These are phyloP conservation scores for Aspergillus sp. DNA, from an alignment of 2,329 filamentous ascomycete species.

Conservation along the genomic window DNA sequence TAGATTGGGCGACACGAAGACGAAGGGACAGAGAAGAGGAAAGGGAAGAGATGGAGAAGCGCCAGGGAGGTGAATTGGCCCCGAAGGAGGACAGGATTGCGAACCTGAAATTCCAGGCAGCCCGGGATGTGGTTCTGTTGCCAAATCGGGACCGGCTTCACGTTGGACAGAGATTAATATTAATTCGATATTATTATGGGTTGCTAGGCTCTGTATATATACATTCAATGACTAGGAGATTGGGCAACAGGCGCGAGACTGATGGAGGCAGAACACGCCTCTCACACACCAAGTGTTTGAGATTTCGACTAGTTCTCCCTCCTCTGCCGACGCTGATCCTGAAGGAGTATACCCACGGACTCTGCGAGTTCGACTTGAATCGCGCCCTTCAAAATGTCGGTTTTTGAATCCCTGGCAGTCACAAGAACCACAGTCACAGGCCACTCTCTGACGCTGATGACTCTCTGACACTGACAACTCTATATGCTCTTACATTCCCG, in stretches of 20 bases:
- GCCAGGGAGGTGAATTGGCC: neutral
- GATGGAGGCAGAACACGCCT: no score
- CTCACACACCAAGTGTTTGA: conserved; percentile 16
- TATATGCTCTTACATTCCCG: no score
- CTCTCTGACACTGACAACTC: neutral
- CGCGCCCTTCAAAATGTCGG: neutral
- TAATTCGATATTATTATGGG: no score
- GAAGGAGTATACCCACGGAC: neutral
- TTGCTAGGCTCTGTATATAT: no score
- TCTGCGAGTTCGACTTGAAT: neutral
- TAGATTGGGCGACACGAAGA: neutral
- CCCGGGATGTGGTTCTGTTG: conserved; percentile 5
- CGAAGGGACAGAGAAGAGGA: conserved; percentile 12
- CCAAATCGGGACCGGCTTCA: neutral
- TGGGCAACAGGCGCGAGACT: no score
- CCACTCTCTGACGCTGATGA: neutral
- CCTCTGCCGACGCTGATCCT: neutral
- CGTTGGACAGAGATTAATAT: neutral
- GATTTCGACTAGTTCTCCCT: conserved; percentile 14
- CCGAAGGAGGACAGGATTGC: neutral
- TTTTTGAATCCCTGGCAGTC: neutral
- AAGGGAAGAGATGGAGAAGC: neutral
- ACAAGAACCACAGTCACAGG: neutral
- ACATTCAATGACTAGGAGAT: no score
- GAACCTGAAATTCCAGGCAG: conserved; percentile 15